A percentile compares a stretch with the other conserved stretches of the same genome.
Conservation (phyloP, 1,284 basidiomycete genomes). For the Rhodotorula sp. region DNA sequence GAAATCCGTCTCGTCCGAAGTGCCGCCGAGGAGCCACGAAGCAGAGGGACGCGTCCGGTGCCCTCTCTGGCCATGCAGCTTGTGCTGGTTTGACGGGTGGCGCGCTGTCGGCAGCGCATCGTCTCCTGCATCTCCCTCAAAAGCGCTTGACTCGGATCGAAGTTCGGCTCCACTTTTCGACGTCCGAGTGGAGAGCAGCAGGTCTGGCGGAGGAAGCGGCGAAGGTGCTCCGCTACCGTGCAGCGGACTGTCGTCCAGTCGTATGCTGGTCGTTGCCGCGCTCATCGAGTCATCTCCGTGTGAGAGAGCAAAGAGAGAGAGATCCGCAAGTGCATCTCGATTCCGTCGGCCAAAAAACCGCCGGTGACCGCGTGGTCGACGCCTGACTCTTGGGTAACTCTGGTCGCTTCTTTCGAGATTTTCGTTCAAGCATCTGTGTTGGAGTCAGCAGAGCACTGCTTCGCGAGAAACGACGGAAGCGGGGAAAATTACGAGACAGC, state of each 20-base stretch:
- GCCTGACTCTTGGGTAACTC: no score
- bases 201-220: neutral
- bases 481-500: no score
- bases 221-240: neutral
- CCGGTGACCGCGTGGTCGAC: neutral
- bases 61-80: neutral
- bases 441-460: no score
- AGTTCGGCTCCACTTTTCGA: neutral
- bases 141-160: neutral
- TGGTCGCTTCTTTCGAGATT: no score
- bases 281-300: neutral
- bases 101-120: no score
- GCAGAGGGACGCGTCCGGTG: constrained; percentile 3
- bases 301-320: neutral
- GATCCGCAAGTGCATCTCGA: neutral
- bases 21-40: neutral
- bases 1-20: neutral
- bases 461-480: no score
- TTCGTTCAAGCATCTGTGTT: no score
- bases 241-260: constrained; percentile 11
- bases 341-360: neutral
- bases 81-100: no score
- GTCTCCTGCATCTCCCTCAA: no score
- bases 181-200: neutral
- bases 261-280: neutral